phyloP scores from a whole-genome alignment of 139 green algal genomes.

The Diplosphaera chodatii region DNA sequence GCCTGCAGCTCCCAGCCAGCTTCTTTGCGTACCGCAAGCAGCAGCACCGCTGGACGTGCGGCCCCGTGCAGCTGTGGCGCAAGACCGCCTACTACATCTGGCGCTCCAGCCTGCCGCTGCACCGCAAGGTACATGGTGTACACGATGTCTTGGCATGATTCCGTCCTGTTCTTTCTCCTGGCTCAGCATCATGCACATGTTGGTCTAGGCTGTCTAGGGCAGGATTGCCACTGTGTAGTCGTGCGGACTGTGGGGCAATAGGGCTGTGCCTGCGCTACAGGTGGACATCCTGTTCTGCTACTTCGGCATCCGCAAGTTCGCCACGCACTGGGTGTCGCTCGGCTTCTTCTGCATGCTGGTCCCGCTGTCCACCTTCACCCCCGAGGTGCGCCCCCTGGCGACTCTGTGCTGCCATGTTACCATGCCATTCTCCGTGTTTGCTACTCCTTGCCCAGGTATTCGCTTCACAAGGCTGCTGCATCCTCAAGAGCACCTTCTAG shows the following conservation, averaged over 20 bases:
- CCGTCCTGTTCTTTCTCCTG: too few relatives aligned
- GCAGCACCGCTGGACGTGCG: conserved; percentile 92
- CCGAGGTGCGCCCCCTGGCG: conserved; percentile 45
- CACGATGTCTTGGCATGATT: too few relatives aligned
- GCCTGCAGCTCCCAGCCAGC: conserved; percentile 82
- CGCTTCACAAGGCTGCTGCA: too few relatives aligned
- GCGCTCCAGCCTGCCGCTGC: conserved; percentile 41
- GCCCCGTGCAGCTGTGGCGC: conserved; percentile 74
- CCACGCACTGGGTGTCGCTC: conserved; percentile 72
- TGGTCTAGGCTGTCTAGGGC: too few relatives aligned
- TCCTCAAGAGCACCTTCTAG: too few relatives aligned
- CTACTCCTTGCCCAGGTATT: too few relatives aligned
- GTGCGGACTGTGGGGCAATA: too few relatives aligned
- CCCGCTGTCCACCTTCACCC: conserved; percentile 61
- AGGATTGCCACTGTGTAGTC: too few relatives aligned
- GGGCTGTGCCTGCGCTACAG: too few relatives aligned
- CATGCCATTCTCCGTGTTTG: too few relatives aligned
- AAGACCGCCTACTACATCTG: conserved; percentile 54
- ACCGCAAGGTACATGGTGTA: conserved; percentile 54
- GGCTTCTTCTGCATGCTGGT: conserved; percentile 82
- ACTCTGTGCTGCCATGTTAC: too few relatives aligned
- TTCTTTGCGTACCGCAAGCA: conserved; percentile 95
- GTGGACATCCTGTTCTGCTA: conserved; percentile 72
- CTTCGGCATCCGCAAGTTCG: conserved; percentile 73
- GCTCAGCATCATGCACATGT: too few relatives aligned